A percentile compares a stretch with the other conserved stretches of the same genome.
phyloP scores from a whole-genome alignment of 139 green algal species.

The Pedinophyceae sp. region DNA sequence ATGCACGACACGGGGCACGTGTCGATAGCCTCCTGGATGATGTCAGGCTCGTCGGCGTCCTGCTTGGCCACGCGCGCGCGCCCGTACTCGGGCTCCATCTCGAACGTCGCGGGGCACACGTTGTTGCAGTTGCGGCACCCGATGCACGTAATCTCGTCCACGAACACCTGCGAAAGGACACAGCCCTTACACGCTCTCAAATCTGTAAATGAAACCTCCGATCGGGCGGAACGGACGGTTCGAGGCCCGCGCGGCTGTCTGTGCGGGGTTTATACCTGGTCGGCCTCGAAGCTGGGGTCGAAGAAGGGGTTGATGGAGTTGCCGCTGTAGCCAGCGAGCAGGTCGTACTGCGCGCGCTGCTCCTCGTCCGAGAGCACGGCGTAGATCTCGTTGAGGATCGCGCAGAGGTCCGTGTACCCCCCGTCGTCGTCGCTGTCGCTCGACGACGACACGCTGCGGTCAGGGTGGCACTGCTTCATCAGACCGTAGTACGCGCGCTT shows the following conservation, averaged over 20 bases:
- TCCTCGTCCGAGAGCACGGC: constrained; percentile 9
- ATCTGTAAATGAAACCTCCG: too few species aligned
- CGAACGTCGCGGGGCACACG: constrained; percentile 11
- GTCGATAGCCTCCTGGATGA: constrained; percentile 17
- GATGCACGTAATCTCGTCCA: constrained; percentile 20
- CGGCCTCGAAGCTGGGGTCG: constrained; percentile 1
- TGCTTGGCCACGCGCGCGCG: constrained; percentile 10
- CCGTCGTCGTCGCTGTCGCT: constrained; percentile 4
- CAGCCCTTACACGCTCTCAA: neutral
- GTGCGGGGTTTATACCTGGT: neutral
- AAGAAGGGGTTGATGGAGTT: constrained; percentile 8
- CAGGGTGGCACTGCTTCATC: constrained; percentile 10
- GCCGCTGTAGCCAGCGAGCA: constrained; percentile 1
- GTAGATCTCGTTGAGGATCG: constrained; percentile 10
- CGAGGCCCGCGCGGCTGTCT: too few species aligned
- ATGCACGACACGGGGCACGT: constrained; percentile 22
- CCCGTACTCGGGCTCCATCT: constrained; percentile 17
- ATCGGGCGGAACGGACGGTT: too few species aligned
- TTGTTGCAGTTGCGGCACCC: constrained; percentile 13
- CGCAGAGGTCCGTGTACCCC: constrained; percentile 3
- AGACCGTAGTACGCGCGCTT: constrained; percentile 13
- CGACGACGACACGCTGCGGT: neutral
- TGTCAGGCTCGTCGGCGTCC: constrained; percentile 5
- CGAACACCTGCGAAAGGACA: constrained; percentile 11
- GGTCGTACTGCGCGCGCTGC: constrained; percentile 8